phyloP scores from a whole-genome alignment of 2,329 filamentous ascomycete genomes.

The Nemania diffusa region DNA sequence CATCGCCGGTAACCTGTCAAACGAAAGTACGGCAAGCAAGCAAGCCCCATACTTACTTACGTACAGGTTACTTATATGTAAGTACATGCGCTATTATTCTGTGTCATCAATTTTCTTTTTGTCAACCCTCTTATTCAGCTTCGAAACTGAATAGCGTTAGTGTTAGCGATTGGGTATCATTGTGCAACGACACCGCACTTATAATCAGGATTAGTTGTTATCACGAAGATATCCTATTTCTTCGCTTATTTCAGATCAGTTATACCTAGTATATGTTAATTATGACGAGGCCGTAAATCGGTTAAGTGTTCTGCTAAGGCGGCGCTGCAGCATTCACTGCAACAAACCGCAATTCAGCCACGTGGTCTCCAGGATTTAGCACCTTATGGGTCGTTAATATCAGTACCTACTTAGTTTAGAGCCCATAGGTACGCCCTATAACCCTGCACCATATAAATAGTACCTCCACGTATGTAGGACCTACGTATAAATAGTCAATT shows the following conservation, averaged over 20 bases:
- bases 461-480: not conserved
- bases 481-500: not conserved
- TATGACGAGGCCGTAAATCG: not conserved
- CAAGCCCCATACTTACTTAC: not conserved
- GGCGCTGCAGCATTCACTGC: not conserved
- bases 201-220: not conserved
- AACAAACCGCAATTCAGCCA: conserved; percentile 5
- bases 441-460: not conserved
- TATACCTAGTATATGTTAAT: not conserved
- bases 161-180: not conserved
- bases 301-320: not conserved
- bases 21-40: not conserved
- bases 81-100: not conserved
- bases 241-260: not conserved
- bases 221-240: not conserved
- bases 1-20: not conserved
- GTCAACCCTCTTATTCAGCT: not conserved
- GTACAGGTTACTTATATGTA: not conserved
- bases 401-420: not conserved
- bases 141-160: not conserved
- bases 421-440: not conserved
- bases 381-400: not conserved
- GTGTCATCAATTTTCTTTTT: conserved; percentile 1
- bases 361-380: conserved; percentile 15
- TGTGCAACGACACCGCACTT: not conserved